A percentile compares a stretch with the other conserved stretches of the same genome.
These are phyloP conservation scores for Leishmania major DNA, from an alignment of 208 protist species.

Conservation along the genomic window DNA sequence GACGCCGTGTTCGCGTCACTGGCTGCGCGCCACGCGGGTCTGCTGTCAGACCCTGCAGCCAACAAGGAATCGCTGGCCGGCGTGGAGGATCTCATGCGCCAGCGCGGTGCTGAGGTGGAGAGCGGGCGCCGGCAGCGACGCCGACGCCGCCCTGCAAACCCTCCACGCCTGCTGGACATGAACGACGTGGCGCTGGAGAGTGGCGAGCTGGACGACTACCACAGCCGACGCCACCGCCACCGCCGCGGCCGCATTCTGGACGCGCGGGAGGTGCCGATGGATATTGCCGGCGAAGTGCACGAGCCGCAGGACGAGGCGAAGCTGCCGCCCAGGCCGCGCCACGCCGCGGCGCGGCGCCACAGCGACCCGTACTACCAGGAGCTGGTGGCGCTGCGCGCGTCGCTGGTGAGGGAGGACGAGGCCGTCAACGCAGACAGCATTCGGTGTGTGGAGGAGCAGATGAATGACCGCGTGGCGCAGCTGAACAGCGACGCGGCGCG, in stretches of 20 bases:
- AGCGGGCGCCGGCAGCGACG: too few species aligned
- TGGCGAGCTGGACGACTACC: too few species aligned
- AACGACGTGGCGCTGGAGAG: too few species aligned
- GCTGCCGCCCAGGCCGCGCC: constrained; percentile 22
- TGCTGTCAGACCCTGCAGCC: too few species aligned
- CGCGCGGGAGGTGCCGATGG: constrained; percentile 18
- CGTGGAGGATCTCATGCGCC: too few species aligned
- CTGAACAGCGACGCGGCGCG: constrained; percentile 15
- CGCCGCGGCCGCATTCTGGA: constrained; percentile 22
- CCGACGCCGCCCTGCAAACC: too few species aligned
- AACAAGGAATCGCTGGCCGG: too few species aligned
- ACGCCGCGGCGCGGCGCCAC: constrained; percentile 17
- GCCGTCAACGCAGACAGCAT: constrained; percentile 35
- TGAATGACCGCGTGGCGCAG: constrained; percentile 49
- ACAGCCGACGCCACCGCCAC: constrained; percentile 32
- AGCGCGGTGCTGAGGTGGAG: too few species aligned
- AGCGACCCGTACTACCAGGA: constrained; percentile 58
- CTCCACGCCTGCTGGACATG: too few species aligned
- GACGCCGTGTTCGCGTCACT: too few species aligned
- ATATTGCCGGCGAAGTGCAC: constrained; percentile 24
- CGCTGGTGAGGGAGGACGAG: constrained; percentile 37
- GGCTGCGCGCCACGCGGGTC: too few species aligned
- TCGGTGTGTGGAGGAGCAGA: constrained; percentile 41
- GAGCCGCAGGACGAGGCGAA: constrained; percentile 24
- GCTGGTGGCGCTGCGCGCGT: constrained; percentile 39